Evolutionary conservation across 208 protist species (phyloP), one percentile per base, ranked within the genome.

Genomic region (Eutreptiella sp.): DNA sequence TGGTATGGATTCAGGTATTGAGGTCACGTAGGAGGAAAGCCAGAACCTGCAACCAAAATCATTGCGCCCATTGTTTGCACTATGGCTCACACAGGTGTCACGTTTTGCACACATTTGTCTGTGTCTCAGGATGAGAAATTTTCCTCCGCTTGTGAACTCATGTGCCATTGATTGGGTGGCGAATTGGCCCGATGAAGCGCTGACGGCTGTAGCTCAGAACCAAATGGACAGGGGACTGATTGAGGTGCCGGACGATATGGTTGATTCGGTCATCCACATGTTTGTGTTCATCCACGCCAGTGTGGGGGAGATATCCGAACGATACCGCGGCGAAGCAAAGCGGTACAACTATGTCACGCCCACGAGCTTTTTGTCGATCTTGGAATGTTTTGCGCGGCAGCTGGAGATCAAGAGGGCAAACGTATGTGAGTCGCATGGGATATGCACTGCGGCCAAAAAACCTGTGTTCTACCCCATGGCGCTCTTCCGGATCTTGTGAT

Each of bases 91-190:
- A n/a, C n/a, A n/a, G n/a, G n/a, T n/a, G n/a, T n/a, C n/a, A n/a
- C n/a, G n/a, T n/a, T n/a, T n/a, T n/a, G n/a, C n/a, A n/a, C n/a
- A n/a, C n/a, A n/a, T n/a, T n/a, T n/a, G n/a, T n/a, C n/a, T n/a
- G n/a, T n/a, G n/a, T n/a, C n/a, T n/a, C n/a, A n/a, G n/a, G 53
- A 78, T 98, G 63, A 85, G 94, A 52, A 96, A 95, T 85, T 98
- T 97, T 67, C 94, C 94, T 0, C 87, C 94, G 0, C 80, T 98
- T 5, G 89, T 97, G 55, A 94, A 93, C 45, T 97, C 90, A 73
- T 97, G 92, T 71, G 96, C 94, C 24, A 97, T 99, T 61, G 94
- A 99, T 72, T 99, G 94, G 94, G 98, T 98, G 75, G 85, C 85
- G 29, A 80, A 88, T 63, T 98, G 94, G 94, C 92, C 93, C 11